Conservation (phyloP, 805 yeast genomes). For the Ascoidea rubescens region DNA sequence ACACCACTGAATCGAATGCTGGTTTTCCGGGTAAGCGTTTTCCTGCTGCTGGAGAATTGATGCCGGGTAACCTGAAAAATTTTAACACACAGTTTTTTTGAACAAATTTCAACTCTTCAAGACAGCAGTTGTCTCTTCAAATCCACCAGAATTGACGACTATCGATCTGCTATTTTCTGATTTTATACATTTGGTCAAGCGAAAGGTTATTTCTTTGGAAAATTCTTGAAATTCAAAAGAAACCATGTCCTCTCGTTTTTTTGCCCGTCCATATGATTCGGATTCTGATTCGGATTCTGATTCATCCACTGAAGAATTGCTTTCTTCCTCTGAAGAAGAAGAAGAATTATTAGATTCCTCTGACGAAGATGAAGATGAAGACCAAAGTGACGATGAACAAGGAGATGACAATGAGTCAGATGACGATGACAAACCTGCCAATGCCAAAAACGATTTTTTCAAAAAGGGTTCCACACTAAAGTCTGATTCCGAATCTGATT, state of each 20-base stretch:
- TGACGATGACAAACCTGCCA: slow-evolving; percentile 17
- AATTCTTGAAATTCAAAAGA: background rate
- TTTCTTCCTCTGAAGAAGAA: slow-evolving; percentile 27
- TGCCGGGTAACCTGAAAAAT: too few relatives aligned
- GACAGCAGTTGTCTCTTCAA: too few relatives aligned
- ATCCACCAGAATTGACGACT: too few relatives aligned
- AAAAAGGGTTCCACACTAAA: slow-evolving; percentile 23
- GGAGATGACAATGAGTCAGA: slow-evolving; percentile 20
- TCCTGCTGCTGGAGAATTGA: too few relatives aligned
- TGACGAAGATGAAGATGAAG: slow-evolving; percentile 19
- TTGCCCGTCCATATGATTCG: slow-evolving; percentile 38
- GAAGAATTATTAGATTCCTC: slow-evolving; percentile 16
- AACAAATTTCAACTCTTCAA: too few relatives aligned
- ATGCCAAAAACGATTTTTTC: slow-evolving; percentile 13
- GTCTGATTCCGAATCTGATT: slow-evolving; percentile 31
- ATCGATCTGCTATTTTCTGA: too few relatives aligned
- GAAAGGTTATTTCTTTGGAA: too few relatives aligned
- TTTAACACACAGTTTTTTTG: too few relatives aligned
- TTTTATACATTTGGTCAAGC: too few relatives aligned
- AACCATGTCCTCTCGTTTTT: slow-evolving; percentile 79
- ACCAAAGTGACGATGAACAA: slow-evolving; percentile 20
- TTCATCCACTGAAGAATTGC: slow-evolving; percentile 29
- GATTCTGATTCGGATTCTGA: slow-evolving; percentile 23
- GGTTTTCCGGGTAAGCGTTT: too few relatives aligned
- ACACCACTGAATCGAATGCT: too few relatives aligned